Percentiles rank a stretch among this genome's conserved stretches.
Evolutionary conservation across 257 asterid genomes (phyloP).

Genomic region (Marsdenia floribunda): DNA sequence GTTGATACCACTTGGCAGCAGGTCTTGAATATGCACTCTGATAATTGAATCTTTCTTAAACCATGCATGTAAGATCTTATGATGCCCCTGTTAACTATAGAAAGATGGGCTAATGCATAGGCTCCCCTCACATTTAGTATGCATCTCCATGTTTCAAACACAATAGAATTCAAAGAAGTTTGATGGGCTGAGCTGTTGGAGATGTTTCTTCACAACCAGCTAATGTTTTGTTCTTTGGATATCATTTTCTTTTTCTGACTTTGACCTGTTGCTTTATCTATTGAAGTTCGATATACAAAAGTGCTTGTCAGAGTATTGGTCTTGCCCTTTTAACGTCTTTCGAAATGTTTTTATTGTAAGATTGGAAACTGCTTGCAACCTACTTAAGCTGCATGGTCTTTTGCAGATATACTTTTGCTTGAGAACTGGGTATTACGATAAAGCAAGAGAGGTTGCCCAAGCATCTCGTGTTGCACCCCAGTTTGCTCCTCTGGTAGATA

Average conservation of each 20-base stretch:
- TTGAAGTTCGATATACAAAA: too few species aligned
- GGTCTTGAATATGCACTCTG: constrained; percentile 34
- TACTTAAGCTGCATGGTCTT: constrained; percentile 12
- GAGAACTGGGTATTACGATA: constrained; percentile 94
- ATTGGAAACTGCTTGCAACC: background rate
- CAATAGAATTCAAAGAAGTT: too few species aligned
- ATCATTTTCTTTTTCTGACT: background rate
- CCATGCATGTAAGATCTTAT: background rate
- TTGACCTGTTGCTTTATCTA: background rate
- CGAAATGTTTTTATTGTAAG: background rate
- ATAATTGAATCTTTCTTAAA: constrained; percentile 3
- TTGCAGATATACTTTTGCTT: constrained; percentile 91
- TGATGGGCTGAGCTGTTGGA: background rate
- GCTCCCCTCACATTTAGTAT: background rate
- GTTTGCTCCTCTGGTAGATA: constrained; percentile 70
- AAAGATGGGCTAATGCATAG: background rate
- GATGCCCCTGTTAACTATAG: background rate
- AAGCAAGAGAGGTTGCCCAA: constrained; percentile 84
- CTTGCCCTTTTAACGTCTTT: background rate
- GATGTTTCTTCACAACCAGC: background rate
- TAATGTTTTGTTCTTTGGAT: background rate
- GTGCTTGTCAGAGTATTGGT: too few species aligned
- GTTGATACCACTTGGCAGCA: constrained; percentile 99
- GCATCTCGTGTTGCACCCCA: constrained; percentile 83
- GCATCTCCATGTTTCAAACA: too few species aligned